Base-by-base conservation (phyloP, 2,329 filamentous ascomycete genomes). In the Colletotrichum cuscutae region DNA sequence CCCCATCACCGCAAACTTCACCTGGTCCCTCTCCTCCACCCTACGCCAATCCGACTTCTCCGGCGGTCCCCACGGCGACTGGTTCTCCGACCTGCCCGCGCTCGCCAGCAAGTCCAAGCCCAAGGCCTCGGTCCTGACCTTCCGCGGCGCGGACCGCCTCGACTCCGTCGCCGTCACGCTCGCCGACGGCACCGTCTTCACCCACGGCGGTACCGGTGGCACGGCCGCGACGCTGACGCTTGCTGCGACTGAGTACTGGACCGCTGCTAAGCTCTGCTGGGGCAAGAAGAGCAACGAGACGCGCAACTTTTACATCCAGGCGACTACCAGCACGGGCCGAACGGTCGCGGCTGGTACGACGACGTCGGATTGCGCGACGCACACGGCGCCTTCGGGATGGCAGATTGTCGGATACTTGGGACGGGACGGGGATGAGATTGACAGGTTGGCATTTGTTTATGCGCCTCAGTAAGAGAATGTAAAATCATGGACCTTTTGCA, bases 1-100 rank as follows among this genome's bases (percentile, higher is more conserved):
- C 79, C 90, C 90, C 1, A 83, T 93, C 68, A 81, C 84, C n/a
- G 86, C 89, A n/a, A 82, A 87, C 76, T 86, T 91, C 77, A 81
- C 83, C 76, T 86, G 86, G 85, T 73, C 81, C 19, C 76, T 81
- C 9, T 80, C 81, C 24, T 74, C 77, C 12, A 76, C 77, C 0
- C 80, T 87, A 53, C 82, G 82, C 58, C 84, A 87, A 78, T 87
- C 85, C 8, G 79, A 79, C 69, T 84, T 84, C 77, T 85, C 80
- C 75, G 88, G 88, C 52, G 87, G 87, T 1, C 82, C 85, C 5
- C 81, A 85, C 76, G 88, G 88, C 42, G 78, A 74, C 35, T 91
- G 87, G 87, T 91, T 89, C 81, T 90, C 84, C 77, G 89, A 91
- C 75, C 79, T 88, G n/a, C 76, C 83, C 19, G 74, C 80, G 4